These are phyloP conservation scores for Pseudoneurospora amorphoporcata DNA, from an alignment of 495 filamentous ascomycete species.

Conservation along the genomic window DNA sequence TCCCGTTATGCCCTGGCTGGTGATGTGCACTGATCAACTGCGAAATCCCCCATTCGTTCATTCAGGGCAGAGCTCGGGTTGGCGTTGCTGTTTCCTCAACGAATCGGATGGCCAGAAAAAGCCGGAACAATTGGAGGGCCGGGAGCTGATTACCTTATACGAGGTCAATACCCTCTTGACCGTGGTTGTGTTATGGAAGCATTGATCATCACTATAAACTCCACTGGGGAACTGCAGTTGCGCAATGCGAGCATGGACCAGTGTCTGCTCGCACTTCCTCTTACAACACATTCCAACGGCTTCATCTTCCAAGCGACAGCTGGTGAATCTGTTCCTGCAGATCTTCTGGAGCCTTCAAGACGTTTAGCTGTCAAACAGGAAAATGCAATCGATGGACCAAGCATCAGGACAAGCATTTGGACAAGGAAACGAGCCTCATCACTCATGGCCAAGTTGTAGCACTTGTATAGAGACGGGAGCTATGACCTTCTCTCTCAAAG, in stretches of 20 bases:
- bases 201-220: background rate
- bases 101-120: background rate
- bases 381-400: background rate
- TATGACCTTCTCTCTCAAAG: background rate
- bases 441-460: background rate
- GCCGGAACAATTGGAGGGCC: background rate
- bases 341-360: background rate
- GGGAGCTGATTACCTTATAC: background rate
- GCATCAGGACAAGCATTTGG: background rate
- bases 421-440: no score
- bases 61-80: background rate
- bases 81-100: background rate
- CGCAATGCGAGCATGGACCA: background rate
- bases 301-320: background rate
- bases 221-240: background rate
- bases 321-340: background rate
- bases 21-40: background rate
- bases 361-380: background rate
- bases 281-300: background rate
- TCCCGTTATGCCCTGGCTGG: background rate
- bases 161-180: no score
- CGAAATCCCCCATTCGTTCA: background rate
- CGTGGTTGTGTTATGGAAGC: background rate
- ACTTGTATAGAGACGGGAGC: no score
- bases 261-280: background rate